These are phyloP conservation scores for Ammopiptanthus mongolicus DNA, from an alignment of 306 rosid species.

Conservation along the genomic window DNA sequence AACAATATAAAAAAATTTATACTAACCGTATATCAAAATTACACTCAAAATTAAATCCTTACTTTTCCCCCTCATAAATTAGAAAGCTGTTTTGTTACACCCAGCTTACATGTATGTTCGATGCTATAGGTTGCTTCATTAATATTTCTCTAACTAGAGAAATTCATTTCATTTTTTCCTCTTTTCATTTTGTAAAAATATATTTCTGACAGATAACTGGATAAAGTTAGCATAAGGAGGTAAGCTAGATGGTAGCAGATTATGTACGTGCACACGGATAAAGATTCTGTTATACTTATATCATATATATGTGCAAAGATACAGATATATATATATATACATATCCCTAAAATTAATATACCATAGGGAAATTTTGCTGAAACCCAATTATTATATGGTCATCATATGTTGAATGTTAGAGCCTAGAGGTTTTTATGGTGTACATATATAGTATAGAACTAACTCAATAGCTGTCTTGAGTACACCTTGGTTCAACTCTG, in stretches of 20 bases:
- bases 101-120: background rate
- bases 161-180: background rate
- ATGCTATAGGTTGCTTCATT: background rate
- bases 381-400: conserved; percentile 16
- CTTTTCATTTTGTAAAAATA: background rate
- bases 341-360: conserved; percentile 14
- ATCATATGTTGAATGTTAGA: background rate
- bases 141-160: background rate
- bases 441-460: background rate
- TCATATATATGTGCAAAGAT: background rate
- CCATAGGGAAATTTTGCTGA: conserved; percentile 25
- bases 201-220: conserved; percentile 30
- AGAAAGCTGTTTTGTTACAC: background rate
- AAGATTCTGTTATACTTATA: conserved; percentile 9
- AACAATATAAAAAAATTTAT: too few relatives aligned
- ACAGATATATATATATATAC: conserved; percentile 28
- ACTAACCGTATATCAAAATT: too few relatives aligned
- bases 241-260: conserved; percentile 19
- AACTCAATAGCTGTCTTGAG: background rate
- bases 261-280: background rate
- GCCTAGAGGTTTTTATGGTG: conserved; percentile 9
- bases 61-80: background rate
- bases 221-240: conserved; percentile 23
- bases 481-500: background rate
- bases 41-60: background rate